Percentiles rank a stretch among this genome's conserved stretches.
Evolutionary conservation across 1,284 basidiomycete genomes (phyloP).

Genomic region (Boletus holoroseus): DNA sequence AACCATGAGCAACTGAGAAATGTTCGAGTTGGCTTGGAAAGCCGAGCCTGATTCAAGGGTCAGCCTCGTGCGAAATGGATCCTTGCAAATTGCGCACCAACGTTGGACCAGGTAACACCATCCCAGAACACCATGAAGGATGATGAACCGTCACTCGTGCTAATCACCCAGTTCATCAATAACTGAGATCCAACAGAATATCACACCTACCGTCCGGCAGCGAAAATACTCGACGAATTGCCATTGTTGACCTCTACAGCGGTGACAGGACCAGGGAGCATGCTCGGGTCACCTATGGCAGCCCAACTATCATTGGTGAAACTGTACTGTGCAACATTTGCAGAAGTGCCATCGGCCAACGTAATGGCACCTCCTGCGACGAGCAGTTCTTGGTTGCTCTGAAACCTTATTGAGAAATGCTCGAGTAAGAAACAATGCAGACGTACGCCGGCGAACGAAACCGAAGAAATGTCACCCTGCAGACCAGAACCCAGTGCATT

Average conservation of each 20-base stretch:
- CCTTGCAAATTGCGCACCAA: constrained; percentile 44
- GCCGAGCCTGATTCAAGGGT: constrained; percentile 42
- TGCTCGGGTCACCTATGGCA: constrained; percentile 57
- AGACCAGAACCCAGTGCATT: constrained; percentile 76
- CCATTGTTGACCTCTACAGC: constrained; percentile 82
- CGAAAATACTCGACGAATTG: constrained; percentile 82
- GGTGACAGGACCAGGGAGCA: constrained; percentile 84
- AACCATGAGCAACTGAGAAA: constrained; percentile 87
- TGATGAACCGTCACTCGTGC: constrained; percentile 50
- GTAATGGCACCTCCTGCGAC: constrained; percentile 74
- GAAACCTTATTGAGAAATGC: constrained; percentile 5
- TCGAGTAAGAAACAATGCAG: neutral
- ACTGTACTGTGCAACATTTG: constrained; percentile 69
- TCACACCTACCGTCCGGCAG: constrained; percentile 68
- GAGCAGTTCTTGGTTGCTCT: constrained; percentile 61
- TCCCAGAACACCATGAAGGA: constrained; percentile 83
- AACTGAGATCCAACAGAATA: neutral
- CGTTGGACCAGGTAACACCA: constrained; percentile 63
- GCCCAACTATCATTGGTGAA: constrained; percentile 71
- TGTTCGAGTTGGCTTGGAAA: constrained; percentile 50
- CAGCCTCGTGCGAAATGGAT: neutral
- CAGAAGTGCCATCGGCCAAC: constrained; percentile 49
- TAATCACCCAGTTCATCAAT: constrained; percentile 23
- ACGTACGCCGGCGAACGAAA: constrained; percentile 79
- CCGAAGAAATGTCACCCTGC: constrained; percentile 72